A percentile compares a stretch with the other conserved stretches of the same genome.
Evolutionary conservation across 140 eudicot genomes (phyloP).

Genomic region (Cichorium intybus): DNA sequence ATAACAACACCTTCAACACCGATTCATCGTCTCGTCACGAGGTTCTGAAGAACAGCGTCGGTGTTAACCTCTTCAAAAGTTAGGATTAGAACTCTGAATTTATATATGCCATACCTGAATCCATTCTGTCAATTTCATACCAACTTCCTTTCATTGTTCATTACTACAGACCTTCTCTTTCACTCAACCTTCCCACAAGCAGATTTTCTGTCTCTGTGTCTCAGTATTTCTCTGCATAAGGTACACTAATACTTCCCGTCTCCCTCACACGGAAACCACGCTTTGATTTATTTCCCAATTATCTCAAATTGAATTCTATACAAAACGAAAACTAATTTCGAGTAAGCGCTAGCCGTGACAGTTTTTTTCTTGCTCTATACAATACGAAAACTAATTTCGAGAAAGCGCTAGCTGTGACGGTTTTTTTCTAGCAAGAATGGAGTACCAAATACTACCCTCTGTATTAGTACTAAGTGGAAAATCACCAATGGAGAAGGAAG

Average conservation of each 20-base stretch:
- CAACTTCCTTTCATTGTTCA: constrained; percentile 21
- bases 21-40: too few relatives aligned
- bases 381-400: background rate
- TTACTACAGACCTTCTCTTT: constrained; percentile 10
- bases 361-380: too few relatives aligned
- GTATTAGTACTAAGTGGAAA: constrained; percentile 58
- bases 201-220: constrained; percentile 1
- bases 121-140: constrained; percentile 12
- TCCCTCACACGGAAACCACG: background rate
- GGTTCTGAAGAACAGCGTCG: background rate
- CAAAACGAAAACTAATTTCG: too few relatives aligned
- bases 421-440: constrained; percentile 40
- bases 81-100: constrained; percentile 1
- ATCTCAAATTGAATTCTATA: constrained; percentile 5
- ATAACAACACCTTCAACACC: too few relatives aligned
- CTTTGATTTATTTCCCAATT: background rate
- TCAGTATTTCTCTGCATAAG: constrained; percentile 25
- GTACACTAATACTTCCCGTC: constrained; percentile 5
- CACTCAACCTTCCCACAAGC: background rate
- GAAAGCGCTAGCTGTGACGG: background rate
- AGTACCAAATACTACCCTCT: constrained; percentile 24
- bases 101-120: background rate
- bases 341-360: too few relatives aligned
- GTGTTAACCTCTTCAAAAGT: background rate
- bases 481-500: constrained; percentile 51